Base-by-base conservation (phyloP, 306 rosid genomes). In the Inga laurina region DNA sequence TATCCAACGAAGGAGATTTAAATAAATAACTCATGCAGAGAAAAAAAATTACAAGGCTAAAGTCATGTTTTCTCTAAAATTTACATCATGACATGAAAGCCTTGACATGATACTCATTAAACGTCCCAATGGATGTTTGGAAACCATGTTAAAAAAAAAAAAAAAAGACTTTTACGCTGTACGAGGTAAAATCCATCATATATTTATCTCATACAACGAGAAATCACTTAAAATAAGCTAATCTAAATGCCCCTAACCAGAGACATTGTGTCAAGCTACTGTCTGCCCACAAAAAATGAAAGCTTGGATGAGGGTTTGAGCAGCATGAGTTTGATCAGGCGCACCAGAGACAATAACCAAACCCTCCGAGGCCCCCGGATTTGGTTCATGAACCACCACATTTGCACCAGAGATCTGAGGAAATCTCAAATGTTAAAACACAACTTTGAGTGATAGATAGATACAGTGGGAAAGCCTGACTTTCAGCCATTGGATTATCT, bases 281-380 rank as follows among this genome's bases (percentile, higher is more conserved):
- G 94, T 81, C 81, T 83, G 91, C 71, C 97, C 95, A 39, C 90
- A 87, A 74, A 94, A 82, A 75, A 94, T 92, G 92, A 94, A 94
- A 75, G 90, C 98, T n/a, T 94, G 98, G 82, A 92, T 88, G 43
- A 94, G 98, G 82, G 91, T 82, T 75, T 92, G 97, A 43, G 98
- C 95, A 81, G 86, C 85, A 24, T 85, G 91, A 56, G 85, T 88
- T 87, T 91, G 94, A 72, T 84, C 91, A 1, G 91, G 89, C 30
- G 87, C 68, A 80, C 98, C 98, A 7, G 91, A 86, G 67, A 92
- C 84, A 18, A 72, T 75, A 59, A 89, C 93, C 78, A 81, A 48
- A 59, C 90, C 92, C 84, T 92, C 97, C 3, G 81, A 41, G 3
- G 88, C 93, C 74, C 93, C 94, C 7, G 90, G 91, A 49, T 90